A percentile compares a stretch with the other conserved stretches of the same genome.
Evolutionary conservation across 805 yeast genomes (phyloP).

Genomic region (Yarrowia sp.): DNA sequence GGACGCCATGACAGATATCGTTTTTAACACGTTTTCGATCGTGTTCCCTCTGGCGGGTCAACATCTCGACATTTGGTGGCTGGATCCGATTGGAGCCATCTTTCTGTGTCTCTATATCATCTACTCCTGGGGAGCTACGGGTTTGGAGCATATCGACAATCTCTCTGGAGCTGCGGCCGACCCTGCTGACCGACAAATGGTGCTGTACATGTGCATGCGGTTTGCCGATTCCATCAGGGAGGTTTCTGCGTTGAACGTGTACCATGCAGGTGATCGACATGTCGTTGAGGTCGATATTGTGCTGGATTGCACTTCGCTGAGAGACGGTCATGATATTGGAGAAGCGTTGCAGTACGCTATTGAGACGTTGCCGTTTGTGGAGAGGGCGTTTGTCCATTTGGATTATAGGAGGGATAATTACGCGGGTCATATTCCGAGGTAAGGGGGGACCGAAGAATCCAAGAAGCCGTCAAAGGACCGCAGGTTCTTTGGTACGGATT

Average conservation of each 20-base stretch:
- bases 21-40: constrained; percentile 74
- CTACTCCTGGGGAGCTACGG: constrained; percentile 66
- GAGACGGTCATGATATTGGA: constrained; percentile 80
- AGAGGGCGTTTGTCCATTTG: constrained; percentile 81
- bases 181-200: constrained; percentile 66
- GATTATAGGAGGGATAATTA: constrained; percentile 51
- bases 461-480: too few species aligned
- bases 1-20: constrained; percentile 79
- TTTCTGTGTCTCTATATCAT: constrained; percentile 67
- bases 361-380: constrained; percentile 78
- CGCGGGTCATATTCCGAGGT: constrained; percentile 39
- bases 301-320: constrained; percentile 58
- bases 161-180: constrained; percentile 77
- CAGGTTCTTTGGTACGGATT: too few species aligned
- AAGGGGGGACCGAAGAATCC: too few species aligned
- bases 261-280: constrained; percentile 78
- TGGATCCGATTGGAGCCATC: constrained; percentile 78
- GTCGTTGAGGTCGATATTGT: constrained; percentile 80
- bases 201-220: constrained; percentile 69
- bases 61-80: constrained; percentile 65
- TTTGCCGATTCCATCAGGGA: constrained; percentile 71
- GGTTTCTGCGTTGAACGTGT: constrained; percentile 71
- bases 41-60: constrained; percentile 71
- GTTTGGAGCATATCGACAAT: constrained; percentile 75
- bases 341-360: constrained; percentile 82